A percentile compares a stretch with the other conserved stretches of the same genome.
Evolutionary conservation across 495 filamentous ascomycete genomes (phyloP).

Genomic region (Podospora australis): DNA sequence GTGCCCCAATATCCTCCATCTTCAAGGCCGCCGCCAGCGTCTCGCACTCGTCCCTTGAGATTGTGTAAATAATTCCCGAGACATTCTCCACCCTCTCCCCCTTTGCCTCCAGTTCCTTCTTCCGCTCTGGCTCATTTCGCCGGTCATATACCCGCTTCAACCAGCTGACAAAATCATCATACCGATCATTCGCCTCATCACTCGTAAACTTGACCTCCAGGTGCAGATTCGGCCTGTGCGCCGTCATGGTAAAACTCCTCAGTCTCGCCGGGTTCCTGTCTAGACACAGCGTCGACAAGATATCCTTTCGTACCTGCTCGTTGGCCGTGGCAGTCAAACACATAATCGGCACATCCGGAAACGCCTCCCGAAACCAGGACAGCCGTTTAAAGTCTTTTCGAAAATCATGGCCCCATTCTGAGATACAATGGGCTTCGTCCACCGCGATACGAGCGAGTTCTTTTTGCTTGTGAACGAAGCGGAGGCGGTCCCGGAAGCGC

Average conservation of each 20-base stretch:
- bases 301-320: slow-evolving; percentile 66
- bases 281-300: slow-evolving; percentile 67
- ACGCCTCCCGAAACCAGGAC: slow-evolving; percentile 76
- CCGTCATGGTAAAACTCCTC: slow-evolving; percentile 74
- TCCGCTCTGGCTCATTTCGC: slow-evolving; percentile 43
- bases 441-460: slow-evolving; percentile 82
- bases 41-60: slow-evolving; percentile 71
- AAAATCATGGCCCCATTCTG: slow-evolving; percentile 98
- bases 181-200: slow-evolving; percentile 64
- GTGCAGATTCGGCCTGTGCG: slow-evolving; percentile 77
- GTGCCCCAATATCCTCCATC: slow-evolving; percentile 56
- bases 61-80: slow-evolving; percentile 85
- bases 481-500: slow-evolving; percentile 66
- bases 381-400: slow-evolving; percentile 84
- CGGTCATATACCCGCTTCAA: slow-evolving; percentile 62
- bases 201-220: slow-evolving; percentile 85
- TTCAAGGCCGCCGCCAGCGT: slow-evolving; percentile 59
- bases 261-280: slow-evolving; percentile 45
- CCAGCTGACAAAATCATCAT: slow-evolving; percentile 66
- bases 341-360: slow-evolving; percentile 80
- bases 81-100: slow-evolving; percentile 56
- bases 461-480: slow-evolving; percentile 67
- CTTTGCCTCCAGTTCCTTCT: slow-evolving; percentile 41
- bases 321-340: slow-evolving; percentile 91
- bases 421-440: slow-evolving; percentile 95